Percentiles rank a stretch among this genome's conserved stretches.
These are phyloP conservation scores for Rubroboletus satanas DNA, from an alignment of 768 basidiomycete species.

Conservation along the genomic window DNA sequence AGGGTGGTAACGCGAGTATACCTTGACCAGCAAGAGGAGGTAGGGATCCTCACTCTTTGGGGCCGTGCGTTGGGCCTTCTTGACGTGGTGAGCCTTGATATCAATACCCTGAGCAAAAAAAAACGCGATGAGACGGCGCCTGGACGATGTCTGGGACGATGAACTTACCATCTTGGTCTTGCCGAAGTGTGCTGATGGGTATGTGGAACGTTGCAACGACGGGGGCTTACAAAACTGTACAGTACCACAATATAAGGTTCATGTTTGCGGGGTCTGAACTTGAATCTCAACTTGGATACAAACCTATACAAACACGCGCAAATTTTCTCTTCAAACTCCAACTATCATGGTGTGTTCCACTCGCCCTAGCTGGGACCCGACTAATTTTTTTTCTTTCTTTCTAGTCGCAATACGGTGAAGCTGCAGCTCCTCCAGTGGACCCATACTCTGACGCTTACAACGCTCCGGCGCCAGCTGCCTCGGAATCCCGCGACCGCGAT, in stretches of 20 bases:
- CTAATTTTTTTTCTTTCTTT: slow-evolving; percentile 10
- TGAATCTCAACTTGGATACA: slow-evolving; percentile 34
- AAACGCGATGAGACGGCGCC: slow-evolving; percentile 10
- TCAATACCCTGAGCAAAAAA: slow-evolving; percentile 76
- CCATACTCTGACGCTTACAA: slow-evolving; percentile 83
- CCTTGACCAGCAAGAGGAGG: slow-evolving; percentile 97
- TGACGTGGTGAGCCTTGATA: slow-evolving; percentile 95
- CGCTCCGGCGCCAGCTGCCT: slow-evolving; percentile 50
- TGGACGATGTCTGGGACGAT: slow-evolving; percentile 34
- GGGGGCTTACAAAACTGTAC: slow-evolving; percentile 69
- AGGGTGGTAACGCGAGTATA: slow-evolving; percentile 33
- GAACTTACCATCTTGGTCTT: slow-evolving; percentile 82
- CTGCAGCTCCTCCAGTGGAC: slow-evolving; percentile 57
- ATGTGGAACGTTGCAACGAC: slow-evolving; percentile 32
- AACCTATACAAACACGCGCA: slow-evolving; percentile 36
- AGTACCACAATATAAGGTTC: slow-evolving; percentile 43
- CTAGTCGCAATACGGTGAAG: slow-evolving; percentile 60
- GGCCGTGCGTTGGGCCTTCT: slow-evolving; percentile 90
- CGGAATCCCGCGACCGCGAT: slow-evolving; percentile 52
- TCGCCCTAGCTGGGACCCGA: not conserved
- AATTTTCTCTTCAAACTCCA: slow-evolving; percentile 40
- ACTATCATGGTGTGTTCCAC: slow-evolving; percentile 62
- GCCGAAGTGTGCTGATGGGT: slow-evolving; percentile 49
- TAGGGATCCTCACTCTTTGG: slow-evolving; percentile 99
- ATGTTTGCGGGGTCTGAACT: slow-evolving; percentile 26